A percentile compares a stretch with the other conserved stretches of the same genome.
Evolutionary conservation across 2,329 filamentous ascomycete genomes (phyloP).

Genomic region (Aureobasidium vineae): DNA sequence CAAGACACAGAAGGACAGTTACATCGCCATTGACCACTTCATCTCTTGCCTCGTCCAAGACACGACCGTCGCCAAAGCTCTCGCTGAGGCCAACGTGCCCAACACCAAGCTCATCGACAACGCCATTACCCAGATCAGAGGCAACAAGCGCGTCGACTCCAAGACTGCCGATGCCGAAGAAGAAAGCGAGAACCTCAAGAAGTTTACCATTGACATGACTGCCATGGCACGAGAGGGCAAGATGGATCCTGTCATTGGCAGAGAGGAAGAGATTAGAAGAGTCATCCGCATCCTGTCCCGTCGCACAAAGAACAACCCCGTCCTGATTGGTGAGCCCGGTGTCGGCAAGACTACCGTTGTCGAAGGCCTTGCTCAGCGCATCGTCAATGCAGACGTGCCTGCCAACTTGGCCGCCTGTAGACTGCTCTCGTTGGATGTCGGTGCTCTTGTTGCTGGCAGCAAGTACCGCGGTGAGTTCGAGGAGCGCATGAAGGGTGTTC

Average conservation of each 20-base stretch:
- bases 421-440: constrained; percentile 91
- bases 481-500: constrained; percentile 97
- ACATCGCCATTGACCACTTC: constrained; percentile 90
- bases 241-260: constrained; percentile 93
- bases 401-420: constrained; percentile 93
- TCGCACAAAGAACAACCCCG: constrained; percentile 97
- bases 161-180: constrained; percentile 92
- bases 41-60: constrained; percentile 86
- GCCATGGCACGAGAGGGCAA: constrained; percentile 94
- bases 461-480: constrained; percentile 99
- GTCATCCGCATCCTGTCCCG: constrained; percentile 89
- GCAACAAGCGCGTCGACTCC: constrained; percentile 89
- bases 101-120: constrained; percentile 87
- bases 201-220: constrained; percentile 99
- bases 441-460: constrained; percentile 91
- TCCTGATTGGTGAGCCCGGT: constrained; percentile 95
- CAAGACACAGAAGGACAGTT: constrained; percentile 96
- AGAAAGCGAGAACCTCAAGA: constrained; percentile 93
- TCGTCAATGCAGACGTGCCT: constrained; percentile 94
- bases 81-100: constrained; percentile 86
- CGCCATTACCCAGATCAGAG: constrained; percentile 87
- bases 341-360: constrained; percentile 98
- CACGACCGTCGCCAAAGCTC: constrained; percentile 64
- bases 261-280: constrained; percentile 91
- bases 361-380: constrained; percentile 90